Conservation (phyloP, 2,329 filamentous ascomycete genomes). For the Botryotinia narcissicola region DNA sequence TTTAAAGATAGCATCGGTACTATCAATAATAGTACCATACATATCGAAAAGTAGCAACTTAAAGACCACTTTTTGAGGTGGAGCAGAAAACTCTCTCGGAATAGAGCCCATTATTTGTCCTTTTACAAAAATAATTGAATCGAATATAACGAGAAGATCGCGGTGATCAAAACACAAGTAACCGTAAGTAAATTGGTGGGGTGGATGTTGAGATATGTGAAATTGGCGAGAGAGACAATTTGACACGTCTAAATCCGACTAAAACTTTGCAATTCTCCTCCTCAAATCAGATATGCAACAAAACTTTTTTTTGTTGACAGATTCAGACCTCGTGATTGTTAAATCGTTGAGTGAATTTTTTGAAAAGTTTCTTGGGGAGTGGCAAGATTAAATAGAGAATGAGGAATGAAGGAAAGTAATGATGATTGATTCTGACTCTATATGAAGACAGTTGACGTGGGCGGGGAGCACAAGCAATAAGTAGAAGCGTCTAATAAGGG, state of each 20-base stretch:
- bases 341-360: not conserved
- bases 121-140: not conserved
- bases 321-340: slow-evolving; percentile 16
- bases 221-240: slow-evolving; percentile 19
- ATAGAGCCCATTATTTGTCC: slow-evolving; percentile 30
- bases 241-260: not conserved
- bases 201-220: slow-evolving; percentile 31
- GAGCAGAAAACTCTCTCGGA: slow-evolving; percentile 25
- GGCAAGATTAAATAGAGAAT: not conserved
- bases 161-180: slow-evolving; percentile 26
- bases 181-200: slow-evolving; percentile 26
- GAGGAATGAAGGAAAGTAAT: not conserved
- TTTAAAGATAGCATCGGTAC: slow-evolving; percentile 71
- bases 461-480: slow-evolving; percentile 20
- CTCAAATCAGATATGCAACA: slow-evolving; percentile 22
- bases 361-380: not conserved
- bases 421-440: not conserved
- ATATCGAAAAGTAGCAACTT: slow-evolving; percentile 56
- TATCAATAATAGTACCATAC: slow-evolving; percentile 79
- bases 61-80: slow-evolving; percentile 32
- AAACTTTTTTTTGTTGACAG: slow-evolving; percentile 21
- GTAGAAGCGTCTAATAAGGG: slow-evolving; percentile 12
- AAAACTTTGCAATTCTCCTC: slow-evolving; percentile 13
- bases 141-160: not conserved
- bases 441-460: slow-evolving; percentile 5